Evolutionary conservation across 768 basidiomycete species (phyloP).

Genomic region (Infundibulicybe gibba): DNA sequence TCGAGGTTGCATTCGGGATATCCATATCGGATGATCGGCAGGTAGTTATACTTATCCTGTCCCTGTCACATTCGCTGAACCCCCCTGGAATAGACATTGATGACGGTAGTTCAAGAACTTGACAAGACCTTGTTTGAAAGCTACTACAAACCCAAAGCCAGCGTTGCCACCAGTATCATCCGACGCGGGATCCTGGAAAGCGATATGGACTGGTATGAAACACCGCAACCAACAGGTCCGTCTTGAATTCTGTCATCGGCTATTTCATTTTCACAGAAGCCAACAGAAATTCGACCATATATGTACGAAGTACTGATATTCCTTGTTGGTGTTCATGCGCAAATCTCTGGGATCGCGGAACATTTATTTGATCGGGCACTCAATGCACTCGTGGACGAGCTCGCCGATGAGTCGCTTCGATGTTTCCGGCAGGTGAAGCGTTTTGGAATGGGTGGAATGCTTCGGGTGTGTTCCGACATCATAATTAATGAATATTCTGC

Average conservation of each 20-base stretch:
- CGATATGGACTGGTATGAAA: constrained; percentile 92
- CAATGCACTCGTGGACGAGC: constrained; percentile 73
- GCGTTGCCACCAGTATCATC: constrained; percentile 61
- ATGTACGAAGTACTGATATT: constrained; percentile 87
- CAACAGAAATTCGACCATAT: constrained; percentile 83
- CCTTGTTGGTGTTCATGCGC: constrained; percentile 89
- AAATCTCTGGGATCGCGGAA: constrained; percentile 79
- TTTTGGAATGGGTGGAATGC: constrained; percentile 99
- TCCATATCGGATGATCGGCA: constrained; percentile 70
- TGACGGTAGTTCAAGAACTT: constrained; percentile 75
- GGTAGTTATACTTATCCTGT: constrained; percentile 32
- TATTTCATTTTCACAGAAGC: not conserved
- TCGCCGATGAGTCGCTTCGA: constrained; percentile 78
- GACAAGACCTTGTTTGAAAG: constrained; percentile 89
- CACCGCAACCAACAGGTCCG: constrained; percentile 86
- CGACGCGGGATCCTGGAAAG: constrained; percentile 76
- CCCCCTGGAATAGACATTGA: constrained; percentile 48
- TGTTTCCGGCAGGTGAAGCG: constrained; percentile 87
- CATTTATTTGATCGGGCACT: constrained; percentile 80
- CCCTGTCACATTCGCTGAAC: not conserved
- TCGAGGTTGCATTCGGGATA: constrained; percentile 73
- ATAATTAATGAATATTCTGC: not conserved
- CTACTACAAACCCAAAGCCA: constrained; percentile 81
- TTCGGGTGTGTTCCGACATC: constrained; percentile 59
- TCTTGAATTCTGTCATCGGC: constrained; percentile 1